Base-by-base conservation (phyloP, 2,329 filamentous ascomycete species). In the Sporothrix euskadiensis region DNA sequence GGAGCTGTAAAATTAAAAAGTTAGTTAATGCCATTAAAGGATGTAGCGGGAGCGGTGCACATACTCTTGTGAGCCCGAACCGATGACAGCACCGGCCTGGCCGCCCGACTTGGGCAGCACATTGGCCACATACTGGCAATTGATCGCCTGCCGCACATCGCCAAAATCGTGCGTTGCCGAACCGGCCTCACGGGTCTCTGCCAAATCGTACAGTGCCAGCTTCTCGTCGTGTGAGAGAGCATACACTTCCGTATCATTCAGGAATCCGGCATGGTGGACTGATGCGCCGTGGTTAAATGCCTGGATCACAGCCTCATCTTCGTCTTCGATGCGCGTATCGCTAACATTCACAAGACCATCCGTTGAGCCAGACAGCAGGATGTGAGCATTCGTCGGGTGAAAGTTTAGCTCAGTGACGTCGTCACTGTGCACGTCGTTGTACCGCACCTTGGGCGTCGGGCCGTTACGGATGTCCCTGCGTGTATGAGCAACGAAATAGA, bases 311-410 rank as follows among this genome's bases (percentile, higher is more conserved):
- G 92, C 90, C 65, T 95, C 92, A 79, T 95, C 92, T 81, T 95
- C 92, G 77, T 93, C 91, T 22, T 85, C 82, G 73, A 92, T 86
- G 66, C 86, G 85, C 22, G 88, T 91, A 82, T 96, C 90, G 81
- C 91, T 93, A 63, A 95, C 84, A 78, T 92, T 94, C 78, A 95
- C 87, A 0, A 95, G 87, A 7, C 92, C 92, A 81, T 96, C 93
- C 16, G 92, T 95, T 52, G 91, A 93, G 59, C 91, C 92, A 0
- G 92, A 93, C 12, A 95, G 85, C 6, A 95, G 86, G 19, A 92
- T 83, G 61, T 87, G 85, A 0, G 88, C 85, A 68, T 87, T 83
- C 2, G 81, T 83, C 0, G 90, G 89, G 80, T 92, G 90, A 78
- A 90, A 89, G 78, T 85, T 84, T 1, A 90, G 81, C 84, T 89